phyloP scores from a whole-genome alignment of 2,329 filamentous ascomycete species.

The Paradendryphiella salina region DNA sequence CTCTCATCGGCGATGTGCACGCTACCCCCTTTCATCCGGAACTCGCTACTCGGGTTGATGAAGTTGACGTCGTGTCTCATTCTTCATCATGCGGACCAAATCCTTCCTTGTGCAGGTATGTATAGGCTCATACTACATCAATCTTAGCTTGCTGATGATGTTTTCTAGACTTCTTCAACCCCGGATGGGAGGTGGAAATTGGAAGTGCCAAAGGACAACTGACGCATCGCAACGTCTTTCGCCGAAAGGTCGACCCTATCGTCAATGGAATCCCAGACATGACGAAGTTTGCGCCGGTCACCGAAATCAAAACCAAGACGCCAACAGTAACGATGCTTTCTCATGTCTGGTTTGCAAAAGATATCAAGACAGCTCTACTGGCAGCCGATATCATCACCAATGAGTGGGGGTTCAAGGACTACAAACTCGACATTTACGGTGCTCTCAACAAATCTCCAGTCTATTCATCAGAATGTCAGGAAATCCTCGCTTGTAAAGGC shows the following conservation, averaged over 20 bases:
- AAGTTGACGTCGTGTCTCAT: conserved; percentile 49
- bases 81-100: conserved; percentile 60
- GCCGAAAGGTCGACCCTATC: conserved; percentile 65
- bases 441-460: conserved; percentile 65
- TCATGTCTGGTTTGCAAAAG: conserved; percentile 63
- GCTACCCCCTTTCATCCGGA: conserved; percentile 48
- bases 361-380: conserved; percentile 66
- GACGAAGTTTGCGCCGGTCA: conserved; percentile 64
- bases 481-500: conserved; percentile 60
- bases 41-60: conserved; percentile 47
- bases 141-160: neutral
- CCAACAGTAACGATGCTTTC: conserved; percentile 69
- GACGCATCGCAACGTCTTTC: conserved; percentile 61
- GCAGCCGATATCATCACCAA: conserved; percentile 68
- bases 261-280: conserved; percentile 68
- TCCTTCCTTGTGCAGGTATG: conserved; percentile 44
- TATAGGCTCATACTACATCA: neutral
- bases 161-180: conserved; percentile 64
- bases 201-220: conserved; percentile 61
- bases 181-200: conserved; percentile 65
- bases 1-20: conserved; percentile 49
- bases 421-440: conserved; percentile 65
- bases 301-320: conserved; percentile 60
- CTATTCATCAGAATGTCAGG: conserved; percentile 63
- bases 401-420: conserved; percentile 67